Evolutionary conservation across 345 rosid species (phyloP), one percentile per base, ranked within the genome.

Genomic region (Reutealis trisperma): DNA sequence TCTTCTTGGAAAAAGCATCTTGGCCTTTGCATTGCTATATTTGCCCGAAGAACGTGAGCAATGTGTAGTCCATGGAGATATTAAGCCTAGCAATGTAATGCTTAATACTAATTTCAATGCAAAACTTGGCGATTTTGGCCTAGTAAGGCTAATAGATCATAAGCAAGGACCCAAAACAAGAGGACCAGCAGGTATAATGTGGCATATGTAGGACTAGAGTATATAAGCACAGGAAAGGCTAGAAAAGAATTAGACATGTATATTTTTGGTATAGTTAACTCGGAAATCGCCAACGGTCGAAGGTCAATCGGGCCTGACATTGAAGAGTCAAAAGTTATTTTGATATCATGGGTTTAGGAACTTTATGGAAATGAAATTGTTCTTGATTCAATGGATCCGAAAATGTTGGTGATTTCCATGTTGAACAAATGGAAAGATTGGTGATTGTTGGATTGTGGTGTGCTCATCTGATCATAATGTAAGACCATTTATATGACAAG

Each of bases 11-110:
- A 67, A 27, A 88, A 55, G 59, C 58, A 25, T 4, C 7, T 24
- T 88, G 16, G 91, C 86, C 25, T 87, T 86, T 4, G 87, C 87
- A 1, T 18, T 88, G 25, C 78, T 80, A 13, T 88, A 88, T 66
- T 86, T 90, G n/a, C 87, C 88, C 2, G 90, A 87, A 78, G 89
- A 87, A 67, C 84, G 92, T 84, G 85, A 88, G 55, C 92, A 86
- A 54, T 89, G 91, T 21, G 92, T 90, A 45, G 76, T 88, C 14
- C 92, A 88, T 12, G 52, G 89, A 58, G 89, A 86, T 62, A 85
- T 90, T 59, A 89, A 89, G 77, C 79, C 91, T 2, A 89, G 91
- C 75, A 89, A 87, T 2, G 76, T 89, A 27, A 87, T 87, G 88
- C 75, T 90, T 0, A 90, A 88, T 78, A 83, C 91, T 0, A 71